phyloP scores from a whole-genome alignment of 1,284 basidiomycete genomes.

The Schizopora paradoxa region DNA sequence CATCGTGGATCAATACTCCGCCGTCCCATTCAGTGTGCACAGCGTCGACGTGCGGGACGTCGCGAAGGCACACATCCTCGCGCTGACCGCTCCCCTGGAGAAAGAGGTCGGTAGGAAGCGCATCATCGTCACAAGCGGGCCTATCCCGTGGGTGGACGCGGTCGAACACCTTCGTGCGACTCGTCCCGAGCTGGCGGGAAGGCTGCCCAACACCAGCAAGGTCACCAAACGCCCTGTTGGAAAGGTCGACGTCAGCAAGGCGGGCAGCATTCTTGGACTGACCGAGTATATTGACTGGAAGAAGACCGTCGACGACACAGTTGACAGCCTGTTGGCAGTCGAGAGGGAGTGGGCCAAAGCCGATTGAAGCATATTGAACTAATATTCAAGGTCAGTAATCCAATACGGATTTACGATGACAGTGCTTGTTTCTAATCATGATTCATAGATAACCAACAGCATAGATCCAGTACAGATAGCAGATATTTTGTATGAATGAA shows the following conservation, averaged over 20 bases:
- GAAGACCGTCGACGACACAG: conserved; percentile 28
- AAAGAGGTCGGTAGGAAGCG: conserved; percentile 23
- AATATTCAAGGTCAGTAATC: too few relatives aligned
- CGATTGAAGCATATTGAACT: too few relatives aligned
- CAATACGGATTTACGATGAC: too few relatives aligned
- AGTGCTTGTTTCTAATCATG: too few relatives aligned
- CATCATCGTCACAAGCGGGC: conserved; percentile 29
- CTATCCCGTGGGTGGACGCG: conserved; percentile 29
- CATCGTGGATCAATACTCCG: too few relatives aligned
- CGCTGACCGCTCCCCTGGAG: conserved; percentile 18
- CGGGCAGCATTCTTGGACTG: conserved; percentile 27
- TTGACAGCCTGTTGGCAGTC: conserved; percentile 27
- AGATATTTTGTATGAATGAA: too few relatives aligned
- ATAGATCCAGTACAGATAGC: too few relatives aligned
- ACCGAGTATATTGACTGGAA: conserved; percentile 27
- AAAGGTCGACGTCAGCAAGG: conserved; percentile 22
- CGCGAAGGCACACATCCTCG: conserved; percentile 31
- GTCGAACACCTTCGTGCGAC: conserved; percentile 25
- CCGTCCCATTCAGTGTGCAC: conserved; percentile 22
- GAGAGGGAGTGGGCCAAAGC: too few relatives aligned
- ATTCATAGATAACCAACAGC: too few relatives aligned
- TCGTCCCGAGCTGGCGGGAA: conserved; percentile 27
- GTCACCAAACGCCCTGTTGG: neutral
- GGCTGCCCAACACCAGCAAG: conserved; percentile 20
- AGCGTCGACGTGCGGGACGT: conserved; percentile 35